phyloP scores from a whole-genome alignment of 495 filamentous ascomycete genomes.

The Xeromyces bisporus region DNA sequence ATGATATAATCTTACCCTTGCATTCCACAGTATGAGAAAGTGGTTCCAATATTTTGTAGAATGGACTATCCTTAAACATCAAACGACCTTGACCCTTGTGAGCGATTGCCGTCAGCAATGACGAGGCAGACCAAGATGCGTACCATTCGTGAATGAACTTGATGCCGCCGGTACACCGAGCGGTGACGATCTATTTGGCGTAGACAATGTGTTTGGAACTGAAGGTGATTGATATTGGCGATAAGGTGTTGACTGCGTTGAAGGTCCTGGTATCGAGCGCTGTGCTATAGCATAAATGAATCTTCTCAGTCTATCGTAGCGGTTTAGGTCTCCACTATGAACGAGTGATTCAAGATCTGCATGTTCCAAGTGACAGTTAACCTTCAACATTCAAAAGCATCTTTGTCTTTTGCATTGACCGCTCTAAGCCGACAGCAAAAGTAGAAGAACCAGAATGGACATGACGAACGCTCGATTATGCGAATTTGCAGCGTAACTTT shows the following conservation, averaged over 20 bases:
- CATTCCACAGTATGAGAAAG: slow-evolving; percentile 47
- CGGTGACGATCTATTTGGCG: slow-evolving; percentile 15
- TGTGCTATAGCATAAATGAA: slow-evolving; percentile 17
- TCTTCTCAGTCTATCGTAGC: slow-evolving; percentile 17
- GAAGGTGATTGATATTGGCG: slow-evolving; percentile 15
- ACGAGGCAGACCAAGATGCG: slow-evolving; percentile 1
- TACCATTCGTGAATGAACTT: slow-evolving; percentile 20
- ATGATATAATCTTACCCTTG: slow-evolving; percentile 38
- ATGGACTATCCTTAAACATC: slow-evolving; percentile 61
- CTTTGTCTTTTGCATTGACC: too few relatives aligned
- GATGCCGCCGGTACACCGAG: slow-evolving; percentile 15
- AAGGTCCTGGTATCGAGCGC: slow-evolving; percentile 12
- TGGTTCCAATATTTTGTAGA: slow-evolving; percentile 45
- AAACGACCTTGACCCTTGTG: slow-evolving; percentile 17
- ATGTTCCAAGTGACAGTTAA: background rate
- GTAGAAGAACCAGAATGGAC: slow-evolving; percentile 1
- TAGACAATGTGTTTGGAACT: slow-evolving; percentile 7
- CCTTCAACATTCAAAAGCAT: background rate
- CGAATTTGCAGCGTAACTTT: slow-evolving; percentile 65
- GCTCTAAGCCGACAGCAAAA: background rate
- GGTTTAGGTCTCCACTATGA: slow-evolving; percentile 16
- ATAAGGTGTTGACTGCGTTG: slow-evolving; percentile 9
- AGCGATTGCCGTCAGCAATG: slow-evolving; percentile 2
- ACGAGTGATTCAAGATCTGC: slow-evolving; percentile 22
- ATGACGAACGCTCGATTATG: slow-evolving; percentile 53